Conservation (phyloP, 169 alveolate species). For the Perkinsus chesapeaki region DNA sequence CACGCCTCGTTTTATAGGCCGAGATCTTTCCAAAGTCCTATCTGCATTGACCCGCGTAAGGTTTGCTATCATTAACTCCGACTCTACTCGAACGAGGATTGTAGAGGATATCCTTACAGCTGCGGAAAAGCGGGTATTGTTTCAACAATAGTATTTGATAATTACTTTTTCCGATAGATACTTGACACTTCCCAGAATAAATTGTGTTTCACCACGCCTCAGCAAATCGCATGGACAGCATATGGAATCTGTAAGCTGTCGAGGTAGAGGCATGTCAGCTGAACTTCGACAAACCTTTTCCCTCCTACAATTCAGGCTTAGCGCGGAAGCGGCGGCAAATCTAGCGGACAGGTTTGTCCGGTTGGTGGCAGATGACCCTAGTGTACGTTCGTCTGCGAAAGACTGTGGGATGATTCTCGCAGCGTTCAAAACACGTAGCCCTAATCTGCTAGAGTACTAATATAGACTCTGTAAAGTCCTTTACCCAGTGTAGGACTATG, state of each 20-base stretch:
- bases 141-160: not conserved
- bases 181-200: not conserved
- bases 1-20: not conserved
- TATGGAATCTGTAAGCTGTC: not conserved
- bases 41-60: not conserved
- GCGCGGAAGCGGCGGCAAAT: not conserved
- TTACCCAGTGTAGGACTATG: not conserved
- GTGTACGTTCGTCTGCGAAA: not conserved
- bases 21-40: not conserved
- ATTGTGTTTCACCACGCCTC: not conserved
- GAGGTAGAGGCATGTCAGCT: not conserved
- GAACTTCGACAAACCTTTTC: not conserved
- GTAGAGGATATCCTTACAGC: not conserved
- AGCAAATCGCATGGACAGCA: not conserved
- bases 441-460: not conserved
- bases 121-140: not conserved
- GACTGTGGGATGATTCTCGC: not conserved
- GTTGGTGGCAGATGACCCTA: not conserved
- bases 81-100: not conserved
- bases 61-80: not conserved
- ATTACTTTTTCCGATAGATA: not conserved
- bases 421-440: not conserved
- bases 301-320: not conserved
- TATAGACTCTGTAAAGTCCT: not conserved
- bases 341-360: not conserved